Evolutionary conservation across 2,329 filamentous ascomycete genomes (phyloP).

Genomic region (Capronia coronata): DNA sequence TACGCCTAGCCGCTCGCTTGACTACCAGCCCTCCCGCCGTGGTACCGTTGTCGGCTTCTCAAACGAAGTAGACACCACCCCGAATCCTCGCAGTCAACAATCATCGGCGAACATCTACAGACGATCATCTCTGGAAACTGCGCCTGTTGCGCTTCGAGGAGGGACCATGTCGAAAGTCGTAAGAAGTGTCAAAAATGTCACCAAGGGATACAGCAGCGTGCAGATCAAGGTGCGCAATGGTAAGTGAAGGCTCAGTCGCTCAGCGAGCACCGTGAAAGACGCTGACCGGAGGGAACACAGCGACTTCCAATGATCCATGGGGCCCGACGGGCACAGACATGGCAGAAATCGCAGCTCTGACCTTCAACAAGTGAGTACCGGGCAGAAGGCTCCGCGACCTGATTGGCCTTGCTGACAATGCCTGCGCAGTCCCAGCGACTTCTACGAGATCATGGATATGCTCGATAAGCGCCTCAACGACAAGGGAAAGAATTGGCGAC

Average conservation of each 20-base stretch:
- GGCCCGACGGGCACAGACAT: constrained; percentile 96
- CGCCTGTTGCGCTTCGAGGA: constrained; percentile 18
- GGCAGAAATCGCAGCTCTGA: constrained; percentile 96
- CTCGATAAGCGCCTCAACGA: constrained; percentile 97
- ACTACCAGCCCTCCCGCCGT: constrained; percentile 18
- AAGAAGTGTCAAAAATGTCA: constrained; percentile 97
- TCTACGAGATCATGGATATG: constrained; percentile 99
- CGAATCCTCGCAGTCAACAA: constrained; percentile 11
- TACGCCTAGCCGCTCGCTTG: constrained; percentile 24
- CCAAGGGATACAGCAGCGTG: constrained; percentile 92
- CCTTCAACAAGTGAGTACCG: constrained; percentile 78
- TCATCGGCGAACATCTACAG: constrained; percentile 18
- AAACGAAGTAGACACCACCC: constrained; percentile 14
- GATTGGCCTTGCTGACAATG: constrained; percentile 13
- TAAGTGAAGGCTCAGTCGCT: constrained; percentile 41
- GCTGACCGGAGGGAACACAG: constrained; percentile 44
- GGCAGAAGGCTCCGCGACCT: not conserved
- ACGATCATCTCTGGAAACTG: constrained; percentile 20
- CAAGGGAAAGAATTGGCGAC: constrained; percentile 99
- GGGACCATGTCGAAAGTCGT: constrained; percentile 86
- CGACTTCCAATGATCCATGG: constrained; percentile 98
- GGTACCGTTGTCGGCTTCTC: constrained; percentile 21
- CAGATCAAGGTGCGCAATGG: constrained; percentile 99
- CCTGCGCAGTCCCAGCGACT: constrained; percentile 71
- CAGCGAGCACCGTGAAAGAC: constrained; percentile 6